Conservation (phyloP, 495 filamentous ascomycete species). For the Trichoderma asperelloides region DNA sequence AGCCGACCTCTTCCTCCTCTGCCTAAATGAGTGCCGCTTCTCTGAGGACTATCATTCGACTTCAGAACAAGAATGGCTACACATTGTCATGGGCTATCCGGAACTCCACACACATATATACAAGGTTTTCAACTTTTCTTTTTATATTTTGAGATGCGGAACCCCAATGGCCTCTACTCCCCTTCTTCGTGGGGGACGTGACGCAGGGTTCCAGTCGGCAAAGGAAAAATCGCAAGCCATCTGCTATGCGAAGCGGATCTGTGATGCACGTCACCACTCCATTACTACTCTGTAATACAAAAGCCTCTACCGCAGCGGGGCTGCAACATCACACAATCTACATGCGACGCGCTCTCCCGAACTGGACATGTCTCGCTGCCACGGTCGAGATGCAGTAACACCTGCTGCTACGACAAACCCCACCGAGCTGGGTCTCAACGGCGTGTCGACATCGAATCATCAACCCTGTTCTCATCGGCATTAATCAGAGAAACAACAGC, state of each 20-base stretch:
- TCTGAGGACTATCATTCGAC: not conserved
- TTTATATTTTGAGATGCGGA: not conserved
- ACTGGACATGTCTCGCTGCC: not conserved
- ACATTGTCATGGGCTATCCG: not conserved
- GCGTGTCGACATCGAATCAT: conserved; percentile 3
- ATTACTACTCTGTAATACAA: not conserved
- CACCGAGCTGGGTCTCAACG: not conserved
- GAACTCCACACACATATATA: not conserved
- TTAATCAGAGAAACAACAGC: not conserved
- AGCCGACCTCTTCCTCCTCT: conserved; percentile 76
- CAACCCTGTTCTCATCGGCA: conserved; percentile 5
- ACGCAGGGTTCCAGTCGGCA: not conserved
- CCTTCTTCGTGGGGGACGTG: not conserved
- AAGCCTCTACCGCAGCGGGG: not conserved
- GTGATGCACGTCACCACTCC: conserved; percentile 2
- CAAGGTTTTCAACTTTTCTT: not conserved
- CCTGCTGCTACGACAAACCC: not conserved
- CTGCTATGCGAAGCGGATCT: conserved; percentile 6
- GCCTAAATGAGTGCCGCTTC: conserved; percentile 49
- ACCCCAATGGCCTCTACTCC: not conserved
- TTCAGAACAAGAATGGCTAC: not conserved
- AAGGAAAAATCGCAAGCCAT: not conserved
- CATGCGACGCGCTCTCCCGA: not conserved
- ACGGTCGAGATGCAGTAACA: not conserved
- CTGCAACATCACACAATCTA: not conserved